Evolutionary conservation across 2,329 filamentous ascomycete genomes (phyloP).

Genomic region (Fusarium avenaceum): DNA sequence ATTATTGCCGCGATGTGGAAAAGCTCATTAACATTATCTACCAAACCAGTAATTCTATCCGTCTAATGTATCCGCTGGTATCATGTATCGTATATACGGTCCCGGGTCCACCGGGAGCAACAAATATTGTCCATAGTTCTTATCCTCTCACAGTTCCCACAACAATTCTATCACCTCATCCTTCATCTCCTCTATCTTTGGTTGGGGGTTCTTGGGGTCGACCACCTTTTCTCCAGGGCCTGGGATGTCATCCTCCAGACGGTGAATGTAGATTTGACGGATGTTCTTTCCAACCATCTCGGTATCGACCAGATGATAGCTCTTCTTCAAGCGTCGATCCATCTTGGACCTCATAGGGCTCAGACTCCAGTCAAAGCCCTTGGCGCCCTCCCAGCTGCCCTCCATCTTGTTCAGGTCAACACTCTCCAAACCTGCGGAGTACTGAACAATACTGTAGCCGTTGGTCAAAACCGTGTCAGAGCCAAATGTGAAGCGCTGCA

Average conservation of each 20-base stretch:
- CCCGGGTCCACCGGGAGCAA: slow-evolving; percentile 15
- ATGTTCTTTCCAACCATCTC: slow-evolving; percentile 59
- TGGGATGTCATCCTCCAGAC: slow-evolving; percentile 53
- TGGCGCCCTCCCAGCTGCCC: slow-evolving; percentile 65
- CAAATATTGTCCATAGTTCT: slow-evolving; percentile 4
- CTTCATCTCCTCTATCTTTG: slow-evolving; percentile 41
- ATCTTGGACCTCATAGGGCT: slow-evolving; percentile 62
- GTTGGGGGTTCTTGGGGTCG: slow-evolving; percentile 14
- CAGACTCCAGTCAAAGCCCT: slow-evolving; percentile 66
- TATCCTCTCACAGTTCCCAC: slow-evolving; percentile 55
- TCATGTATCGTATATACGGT: slow-evolving; percentile 45
- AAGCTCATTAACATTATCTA: slow-evolving; percentile 48
- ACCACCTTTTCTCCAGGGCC: slow-evolving; percentile 54
- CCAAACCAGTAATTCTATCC: slow-evolving; percentile 32
- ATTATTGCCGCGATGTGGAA: slow-evolving; percentile 34
- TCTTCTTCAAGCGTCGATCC: slow-evolving; percentile 62
- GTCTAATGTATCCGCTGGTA: slow-evolving; percentile 41
- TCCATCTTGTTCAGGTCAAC: slow-evolving; percentile 64
- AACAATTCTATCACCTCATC: slow-evolving; percentile 65
- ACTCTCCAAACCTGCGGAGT: slow-evolving; percentile 56
- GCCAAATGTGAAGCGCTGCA: slow-evolving; percentile 67
- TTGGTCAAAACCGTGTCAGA: slow-evolving; percentile 67
- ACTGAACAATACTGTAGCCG: slow-evolving; percentile 69
- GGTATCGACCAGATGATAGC: slow-evolving; percentile 63
- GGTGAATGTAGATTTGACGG: slow-evolving; percentile 68